Evolutionary conservation across 2,329 filamentous ascomycete species (phyloP), one percentile per base, ranked within the genome.

Genomic region (Penicillium sp.): DNA sequence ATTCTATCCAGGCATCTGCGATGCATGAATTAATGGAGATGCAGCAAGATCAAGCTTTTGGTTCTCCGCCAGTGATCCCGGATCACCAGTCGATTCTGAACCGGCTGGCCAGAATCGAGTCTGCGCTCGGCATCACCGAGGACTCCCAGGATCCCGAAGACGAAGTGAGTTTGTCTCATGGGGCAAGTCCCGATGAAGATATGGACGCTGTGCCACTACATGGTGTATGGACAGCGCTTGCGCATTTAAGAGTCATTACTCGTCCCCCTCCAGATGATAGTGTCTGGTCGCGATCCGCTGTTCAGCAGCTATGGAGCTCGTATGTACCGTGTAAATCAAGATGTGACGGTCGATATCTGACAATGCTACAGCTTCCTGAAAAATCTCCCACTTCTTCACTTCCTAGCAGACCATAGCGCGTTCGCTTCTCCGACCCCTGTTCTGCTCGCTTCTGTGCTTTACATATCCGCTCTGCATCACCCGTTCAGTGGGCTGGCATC

Each of bases 321-420:
- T 71, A 59, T 53, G 68, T 59, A 21, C 19, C n/a, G 9, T 19
- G n/a, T 29, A n/a, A 21, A 47, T 23, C 19, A 13, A 12, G 4
- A 21, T 49, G 12, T 15, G 29, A 33, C 8, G n/a, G 9, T 9
- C 13, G 7, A 48, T 17, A 13, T 42, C 53, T 63, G 21, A 65
- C 29, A 35, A 17, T 13, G 19, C 10, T 7, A 10, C 31, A 71
- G 68, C 19, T 70, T 71, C 43, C 45, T 70, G 15, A 61, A 66
- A 17, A 63, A 70, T 31, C 57, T 70, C 19, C 68, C 68, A 10
- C 62, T 70, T 25, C 60, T 71, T 19, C 69, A 71, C 29, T 71
- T 71, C 33, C 35, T 71, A n/a, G 64, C 62, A 43, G 66, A 70
- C 36, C 63, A 61, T n/a, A 62, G 60, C 36, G 63, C 62, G 13